Evolutionary conservation across 2,329 filamentous ascomycete genomes (phyloP).

Genomic region (Penicillium sp.): DNA sequence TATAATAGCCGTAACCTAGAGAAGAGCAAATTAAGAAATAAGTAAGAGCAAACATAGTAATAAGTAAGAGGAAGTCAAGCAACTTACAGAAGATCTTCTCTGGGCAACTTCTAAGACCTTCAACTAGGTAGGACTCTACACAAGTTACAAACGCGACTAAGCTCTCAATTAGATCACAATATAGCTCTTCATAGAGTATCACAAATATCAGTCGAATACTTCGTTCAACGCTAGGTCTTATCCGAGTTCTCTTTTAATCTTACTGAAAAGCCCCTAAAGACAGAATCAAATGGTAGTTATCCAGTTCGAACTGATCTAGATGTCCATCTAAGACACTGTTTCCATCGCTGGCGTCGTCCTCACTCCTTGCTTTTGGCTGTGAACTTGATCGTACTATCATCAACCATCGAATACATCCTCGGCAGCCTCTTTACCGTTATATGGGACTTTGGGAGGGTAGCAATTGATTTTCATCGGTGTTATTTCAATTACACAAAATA

Average conservation of each 20-base stretch:
- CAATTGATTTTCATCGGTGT: no score
- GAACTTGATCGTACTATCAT: background rate
- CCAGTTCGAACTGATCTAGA: background rate
- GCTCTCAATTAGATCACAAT: background rate
- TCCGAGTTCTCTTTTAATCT: background rate
- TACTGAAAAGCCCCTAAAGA: background rate
- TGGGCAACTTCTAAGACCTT: background rate
- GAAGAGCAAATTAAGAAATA: no score
- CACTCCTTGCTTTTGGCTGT: background rate
- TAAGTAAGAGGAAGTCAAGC: no score
- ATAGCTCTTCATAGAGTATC: background rate
- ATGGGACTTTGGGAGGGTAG: no score
- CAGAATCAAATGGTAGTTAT: background rate
- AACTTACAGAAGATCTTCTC: no score
- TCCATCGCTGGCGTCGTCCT: background rate
- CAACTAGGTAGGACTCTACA: background rate
- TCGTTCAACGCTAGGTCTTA: background rate
- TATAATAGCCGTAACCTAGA: no score
- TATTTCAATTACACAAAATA: background rate
- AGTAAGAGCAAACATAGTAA: no score
- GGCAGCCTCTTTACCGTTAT: background rate
- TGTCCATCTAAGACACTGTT: background rate
- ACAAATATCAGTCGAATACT: background rate
- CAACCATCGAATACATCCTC: background rate
- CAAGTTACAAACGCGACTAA: background rate